Evolutionary conservation across 2,329 filamentous ascomycete species (phyloP).

Genomic region (Grosmannia clavigera): DNA sequence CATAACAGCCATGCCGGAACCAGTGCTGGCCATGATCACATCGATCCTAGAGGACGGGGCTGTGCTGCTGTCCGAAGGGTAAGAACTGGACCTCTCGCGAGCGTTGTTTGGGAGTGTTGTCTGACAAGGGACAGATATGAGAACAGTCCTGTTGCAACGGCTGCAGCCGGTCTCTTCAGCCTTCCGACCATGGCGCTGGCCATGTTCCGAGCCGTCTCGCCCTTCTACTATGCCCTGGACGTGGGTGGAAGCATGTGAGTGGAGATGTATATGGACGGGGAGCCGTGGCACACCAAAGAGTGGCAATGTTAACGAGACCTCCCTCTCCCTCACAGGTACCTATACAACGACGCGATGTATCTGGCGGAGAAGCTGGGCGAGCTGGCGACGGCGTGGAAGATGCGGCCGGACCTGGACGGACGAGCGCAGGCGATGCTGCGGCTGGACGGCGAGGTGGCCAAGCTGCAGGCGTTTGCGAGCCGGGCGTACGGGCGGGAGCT

Average conservation of each 20-base stretch:
- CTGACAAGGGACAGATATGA: conserved; percentile 20
- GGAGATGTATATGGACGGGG: background rate
- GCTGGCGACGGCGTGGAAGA: conserved; percentile 38
- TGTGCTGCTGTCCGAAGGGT: conserved; percentile 41
- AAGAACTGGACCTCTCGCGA: conserved; percentile 2
- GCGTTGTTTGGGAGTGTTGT: conserved; percentile 1
- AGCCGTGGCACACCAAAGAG: too few species aligned
- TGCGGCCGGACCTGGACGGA: conserved; percentile 36
- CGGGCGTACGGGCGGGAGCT: conserved; percentile 51
- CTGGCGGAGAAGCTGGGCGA: conserved; percentile 43
- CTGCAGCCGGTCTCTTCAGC: conserved; percentile 56
- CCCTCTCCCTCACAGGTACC: conserved; percentile 30
- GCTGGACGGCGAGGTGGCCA: conserved; percentile 47
- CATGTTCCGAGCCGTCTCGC: conserved; percentile 68
- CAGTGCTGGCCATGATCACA: conserved; percentile 56
- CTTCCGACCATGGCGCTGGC: conserved; percentile 62
- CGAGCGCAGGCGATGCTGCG: conserved; percentile 42
- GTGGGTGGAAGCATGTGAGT: conserved; percentile 49
- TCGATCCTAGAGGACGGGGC: conserved; percentile 48
- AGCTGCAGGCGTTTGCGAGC: conserved; percentile 46
- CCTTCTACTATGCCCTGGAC: conserved; percentile 56
- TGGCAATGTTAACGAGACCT: background rate
- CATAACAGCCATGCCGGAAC: conserved; percentile 76
- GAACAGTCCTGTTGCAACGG: conserved; percentile 49
- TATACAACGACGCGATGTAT: conserved; percentile 57